Evolutionary conservation across 2,329 filamentous ascomycete species (phyloP).

Genomic region (Ceratocystis eucalypticola): DNA sequence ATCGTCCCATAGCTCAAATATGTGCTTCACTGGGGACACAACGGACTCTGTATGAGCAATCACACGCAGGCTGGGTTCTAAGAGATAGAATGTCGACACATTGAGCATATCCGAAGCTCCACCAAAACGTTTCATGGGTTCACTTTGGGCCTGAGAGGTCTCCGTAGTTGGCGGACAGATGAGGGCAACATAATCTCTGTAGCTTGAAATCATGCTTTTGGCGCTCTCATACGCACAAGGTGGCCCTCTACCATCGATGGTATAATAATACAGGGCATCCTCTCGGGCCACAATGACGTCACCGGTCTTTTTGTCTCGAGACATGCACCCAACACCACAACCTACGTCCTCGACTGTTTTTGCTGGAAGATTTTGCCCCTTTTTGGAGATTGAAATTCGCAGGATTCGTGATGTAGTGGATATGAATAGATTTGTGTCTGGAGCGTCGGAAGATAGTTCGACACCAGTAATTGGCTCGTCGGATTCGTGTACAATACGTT

Average conservation of each 20-base stretch:
- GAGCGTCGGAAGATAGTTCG: slow-evolving; percentile 42
- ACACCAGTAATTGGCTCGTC: slow-evolving; percentile 93
- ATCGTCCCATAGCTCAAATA: slow-evolving; percentile 83
- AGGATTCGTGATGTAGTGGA: slow-evolving; percentile 80
- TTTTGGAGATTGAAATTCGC: slow-evolving; percentile 73
- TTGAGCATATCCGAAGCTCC: slow-evolving; percentile 66
- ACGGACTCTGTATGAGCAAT: slow-evolving; percentile 81
- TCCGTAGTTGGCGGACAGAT: slow-evolving; percentile 54
- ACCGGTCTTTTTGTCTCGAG: slow-evolving; percentile 61
- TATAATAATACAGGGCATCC: slow-evolving; percentile 93
- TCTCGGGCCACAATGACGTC: slow-evolving; percentile 87
- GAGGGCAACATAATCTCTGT: slow-evolving; percentile 74
- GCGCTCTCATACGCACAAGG: slow-evolving; percentile 84
- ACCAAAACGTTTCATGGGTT: slow-evolving; percentile 49
- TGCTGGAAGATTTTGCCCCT: slow-evolving; percentile 77
- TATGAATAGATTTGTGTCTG: slow-evolving; percentile 69
- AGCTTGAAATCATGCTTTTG: slow-evolving; percentile 68
- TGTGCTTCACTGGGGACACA: slow-evolving; percentile 60
- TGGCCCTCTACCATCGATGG: slow-evolving; percentile 66
- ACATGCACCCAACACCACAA: slow-evolving; percentile 91
- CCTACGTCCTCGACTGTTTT: slow-evolving; percentile 80
- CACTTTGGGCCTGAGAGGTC: slow-evolving; percentile 11
- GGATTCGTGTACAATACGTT: slow-evolving; percentile 89
- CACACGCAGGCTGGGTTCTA: slow-evolving; percentile 85
- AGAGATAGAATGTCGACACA: slow-evolving; percentile 72